phyloP scores from a whole-genome alignment of 148 eudicot genomes.

The Persicaria tinctoria region DNA sequence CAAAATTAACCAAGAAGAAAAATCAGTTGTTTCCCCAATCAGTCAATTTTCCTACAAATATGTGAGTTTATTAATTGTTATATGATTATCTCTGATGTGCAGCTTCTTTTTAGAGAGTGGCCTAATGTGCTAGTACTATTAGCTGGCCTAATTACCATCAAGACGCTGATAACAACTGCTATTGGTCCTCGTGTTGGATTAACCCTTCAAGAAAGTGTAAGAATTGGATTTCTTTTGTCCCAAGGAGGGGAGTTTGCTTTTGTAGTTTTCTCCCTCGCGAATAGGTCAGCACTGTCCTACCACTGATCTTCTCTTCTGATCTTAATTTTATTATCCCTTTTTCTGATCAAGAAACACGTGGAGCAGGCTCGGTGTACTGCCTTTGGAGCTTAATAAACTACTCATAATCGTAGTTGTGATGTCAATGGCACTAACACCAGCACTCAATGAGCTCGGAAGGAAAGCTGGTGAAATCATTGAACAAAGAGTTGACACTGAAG shows the following conservation, averaged over 20 bases:
- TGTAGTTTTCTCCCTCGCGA: constrained; percentile 92
- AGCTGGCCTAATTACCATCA: constrained; percentile 81
- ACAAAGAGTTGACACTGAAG: constrained; percentile 45
- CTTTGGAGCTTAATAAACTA: constrained; percentile 94
- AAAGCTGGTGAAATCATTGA: constrained; percentile 77
- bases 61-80: not conserved
- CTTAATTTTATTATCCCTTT: constrained; percentile 2
- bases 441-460: constrained; percentile 85
- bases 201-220: constrained; percentile 73
- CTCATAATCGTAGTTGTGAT: constrained; percentile 95
- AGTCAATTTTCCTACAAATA: not conserved
- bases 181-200: constrained; percentile 98
- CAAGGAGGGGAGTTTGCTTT: constrained; percentile 99
- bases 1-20: too few species aligned
- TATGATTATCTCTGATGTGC: constrained; percentile 18
- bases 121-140: constrained; percentile 85
- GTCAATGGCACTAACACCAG: constrained; percentile 93
- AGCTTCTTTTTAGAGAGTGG: constrained; percentile 92
- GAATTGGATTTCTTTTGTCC: constrained; percentile 89
- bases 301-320: not conserved
- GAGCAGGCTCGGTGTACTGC: constrained; percentile 91
- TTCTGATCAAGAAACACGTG: constrained; percentile 14
- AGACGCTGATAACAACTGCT: constrained; percentile 83
- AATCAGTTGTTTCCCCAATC: too few species aligned
- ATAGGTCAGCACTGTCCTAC: constrained; percentile 38